Conservation (phyloP, 2,329 filamentous ascomycete genomes). For the Exophiala calicioides region DNA sequence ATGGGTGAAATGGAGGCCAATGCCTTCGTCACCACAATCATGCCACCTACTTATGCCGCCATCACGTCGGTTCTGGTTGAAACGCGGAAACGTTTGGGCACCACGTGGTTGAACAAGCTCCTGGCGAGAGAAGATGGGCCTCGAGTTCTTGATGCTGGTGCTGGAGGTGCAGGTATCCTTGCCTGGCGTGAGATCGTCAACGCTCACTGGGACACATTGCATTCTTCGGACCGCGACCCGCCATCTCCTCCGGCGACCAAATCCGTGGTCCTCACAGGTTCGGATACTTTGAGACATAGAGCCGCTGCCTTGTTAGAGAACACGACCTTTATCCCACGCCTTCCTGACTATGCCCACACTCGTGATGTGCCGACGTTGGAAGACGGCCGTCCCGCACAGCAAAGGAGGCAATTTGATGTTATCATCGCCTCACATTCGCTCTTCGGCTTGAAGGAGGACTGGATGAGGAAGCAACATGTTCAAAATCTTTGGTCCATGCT, state of each 20-base stretch:
- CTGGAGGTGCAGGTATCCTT: conserved; percentile 61
- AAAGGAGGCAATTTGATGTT: conserved; percentile 80
- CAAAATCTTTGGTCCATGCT: conserved; percentile 89
- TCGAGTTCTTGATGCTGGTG: conserved; percentile 62
- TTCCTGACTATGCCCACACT: conserved; percentile 80
- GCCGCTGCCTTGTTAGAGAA: conserved; percentile 77
- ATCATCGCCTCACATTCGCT: conserved; percentile 87
- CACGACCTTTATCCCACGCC: conserved; percentile 85
- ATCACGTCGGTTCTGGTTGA: conserved; percentile 59
- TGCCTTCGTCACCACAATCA: conserved; percentile 59
- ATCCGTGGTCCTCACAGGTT: conserved; percentile 77
- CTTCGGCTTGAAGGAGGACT: conserved; percentile 73
- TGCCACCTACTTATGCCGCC: conserved; percentile 63
- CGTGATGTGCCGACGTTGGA: conserved; percentile 61
- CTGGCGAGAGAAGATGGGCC: conserved; percentile 59
- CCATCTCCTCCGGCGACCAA: conserved; percentile 62
- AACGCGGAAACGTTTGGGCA: conserved; percentile 60
- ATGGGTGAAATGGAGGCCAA: conserved; percentile 66
- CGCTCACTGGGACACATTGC: conserved; percentile 77
- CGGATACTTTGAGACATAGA: conserved; percentile 71
- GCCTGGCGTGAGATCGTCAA: conserved; percentile 70
- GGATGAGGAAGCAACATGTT: conserved; percentile 73
- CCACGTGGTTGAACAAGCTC: conserved; percentile 59
- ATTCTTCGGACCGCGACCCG: conserved; percentile 40
- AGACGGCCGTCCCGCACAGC: conserved; percentile 52